Percentiles rank a stretch among this genome's conserved stretches.
Conservation (phyloP, 768 basidiomycete species). For the Suillus luteus region DNA sequence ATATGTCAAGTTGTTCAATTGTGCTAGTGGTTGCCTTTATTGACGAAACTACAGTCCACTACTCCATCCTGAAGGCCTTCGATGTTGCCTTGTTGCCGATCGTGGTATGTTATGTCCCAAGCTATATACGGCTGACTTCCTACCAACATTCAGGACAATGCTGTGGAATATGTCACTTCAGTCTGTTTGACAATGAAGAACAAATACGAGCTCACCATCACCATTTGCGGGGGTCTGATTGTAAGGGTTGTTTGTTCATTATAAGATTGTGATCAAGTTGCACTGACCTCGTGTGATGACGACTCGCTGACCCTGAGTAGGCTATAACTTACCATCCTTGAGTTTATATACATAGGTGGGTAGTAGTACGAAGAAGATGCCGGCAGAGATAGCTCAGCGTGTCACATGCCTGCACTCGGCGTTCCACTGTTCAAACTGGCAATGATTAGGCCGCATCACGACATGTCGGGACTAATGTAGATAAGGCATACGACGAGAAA, state of each 20-base stretch:
- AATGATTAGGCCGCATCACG: neutral
- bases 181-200: slow-evolving; percentile 88
- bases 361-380: no score
- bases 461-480: neutral
- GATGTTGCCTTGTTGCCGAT: slow-evolving; percentile 87
- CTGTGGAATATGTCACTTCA: slow-evolving; percentile 83
- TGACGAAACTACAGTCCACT: slow-evolving; percentile 84
- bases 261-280: neutral
- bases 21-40: slow-evolving; percentile 82
- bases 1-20: neutral
- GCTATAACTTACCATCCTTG: no score
- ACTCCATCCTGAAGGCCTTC: slow-evolving; percentile 80
- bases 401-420: neutral
- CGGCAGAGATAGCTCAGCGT: neutral
- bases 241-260: slow-evolving; percentile 42
- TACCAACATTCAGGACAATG: slow-evolving; percentile 55
- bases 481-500: neutral
- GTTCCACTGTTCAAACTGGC: neutral
- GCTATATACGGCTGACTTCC: neutral
- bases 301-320: no score
- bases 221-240: slow-evolving; percentile 80
- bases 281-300: slow-evolving; percentile 2
- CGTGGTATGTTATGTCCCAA: slow-evolving; percentile 53
- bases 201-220: slow-evolving; percentile 75
- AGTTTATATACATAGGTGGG: no score